Percentiles rank a stretch among this genome's conserved stretches.
Evolutionary conservation across 2,329 filamentous ascomycete genomes (phyloP).

Genomic region (Aureobasidium mangrovei): DNA sequence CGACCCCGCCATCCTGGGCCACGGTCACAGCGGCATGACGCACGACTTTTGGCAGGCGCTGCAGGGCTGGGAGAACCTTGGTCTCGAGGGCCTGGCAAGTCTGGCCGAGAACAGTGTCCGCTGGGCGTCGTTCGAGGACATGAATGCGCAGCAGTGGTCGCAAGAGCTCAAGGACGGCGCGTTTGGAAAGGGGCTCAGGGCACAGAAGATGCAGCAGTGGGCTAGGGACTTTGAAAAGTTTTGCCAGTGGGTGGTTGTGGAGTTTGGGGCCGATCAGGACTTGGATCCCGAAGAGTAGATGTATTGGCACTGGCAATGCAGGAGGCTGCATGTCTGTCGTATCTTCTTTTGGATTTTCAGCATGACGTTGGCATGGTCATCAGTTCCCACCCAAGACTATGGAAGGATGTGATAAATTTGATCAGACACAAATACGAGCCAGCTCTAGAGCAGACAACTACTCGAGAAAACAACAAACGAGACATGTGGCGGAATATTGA

Average conservation of each 20-base stretch:
- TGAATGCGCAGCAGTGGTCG: conserved; percentile 60
- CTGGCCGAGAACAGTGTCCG: conserved; percentile 88
- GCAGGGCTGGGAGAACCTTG: conserved; percentile 86
- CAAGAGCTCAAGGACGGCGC: conserved; percentile 65
- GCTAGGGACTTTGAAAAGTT: conserved; percentile 76
- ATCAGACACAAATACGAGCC: too few relatives aligned
- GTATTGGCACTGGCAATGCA: too few relatives aligned
- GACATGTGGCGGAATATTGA: background rate
- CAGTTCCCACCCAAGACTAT: too few relatives aligned
- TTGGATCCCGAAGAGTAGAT: conserved; percentile 9
- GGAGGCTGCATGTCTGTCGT: too few relatives aligned
- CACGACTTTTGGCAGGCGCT: conserved; percentile 93
- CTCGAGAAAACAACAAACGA: too few relatives aligned
- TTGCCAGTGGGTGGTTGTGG: conserved; percentile 79
- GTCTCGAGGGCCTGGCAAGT: conserved; percentile 73
- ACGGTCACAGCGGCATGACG: conserved; percentile 71
- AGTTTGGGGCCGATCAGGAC: conserved; percentile 41
- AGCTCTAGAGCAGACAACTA: too few relatives aligned
- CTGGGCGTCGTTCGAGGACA: conserved; percentile 84
- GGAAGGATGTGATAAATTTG: too few relatives aligned
- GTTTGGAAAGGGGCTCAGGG: conserved; percentile 61
- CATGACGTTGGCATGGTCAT: too few relatives aligned
- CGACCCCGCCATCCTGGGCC: conserved; percentile 79
- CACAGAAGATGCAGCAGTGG: conserved; percentile 68
- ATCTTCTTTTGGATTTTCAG: too few relatives aligned